Conservation (phyloP, 176 grass and related monocot species). For the Oryza meridionalis region DNA sequence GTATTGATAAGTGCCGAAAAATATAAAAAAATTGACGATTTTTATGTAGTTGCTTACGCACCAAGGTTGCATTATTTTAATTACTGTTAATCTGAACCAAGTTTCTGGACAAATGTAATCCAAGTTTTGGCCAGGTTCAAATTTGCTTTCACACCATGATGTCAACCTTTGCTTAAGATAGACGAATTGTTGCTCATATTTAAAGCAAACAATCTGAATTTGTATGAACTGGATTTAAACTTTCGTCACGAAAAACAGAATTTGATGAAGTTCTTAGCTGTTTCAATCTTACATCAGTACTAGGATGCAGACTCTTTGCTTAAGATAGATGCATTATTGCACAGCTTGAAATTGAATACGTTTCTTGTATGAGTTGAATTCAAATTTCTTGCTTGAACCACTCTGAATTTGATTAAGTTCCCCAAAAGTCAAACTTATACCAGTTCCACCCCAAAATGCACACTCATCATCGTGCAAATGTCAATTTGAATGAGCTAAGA, state of each 20-base stretch:
- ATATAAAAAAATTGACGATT: no score
- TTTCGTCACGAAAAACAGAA: not conserved
- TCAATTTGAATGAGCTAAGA: not conserved
- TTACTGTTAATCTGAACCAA: slow-evolving; percentile 3
- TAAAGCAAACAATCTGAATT: not conserved
- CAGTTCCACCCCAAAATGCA: not conserved
- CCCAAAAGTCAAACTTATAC: not conserved
- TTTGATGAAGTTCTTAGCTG: not conserved
- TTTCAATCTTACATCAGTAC: not conserved
- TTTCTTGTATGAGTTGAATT: slow-evolving; percentile 6
- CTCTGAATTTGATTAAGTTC: not conserved
- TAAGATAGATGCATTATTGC: slow-evolving; percentile 19
- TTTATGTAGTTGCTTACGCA: not conserved
- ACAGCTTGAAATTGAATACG: not conserved
- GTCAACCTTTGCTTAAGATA: not conserved
- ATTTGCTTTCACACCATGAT: not conserved
- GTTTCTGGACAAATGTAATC: no score
- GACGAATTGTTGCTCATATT: not conserved
- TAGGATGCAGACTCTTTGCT: not conserved
- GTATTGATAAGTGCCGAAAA: no score
- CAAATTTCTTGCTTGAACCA: not conserved
- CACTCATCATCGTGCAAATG: no score
- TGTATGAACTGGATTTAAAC: slow-evolving; percentile 12
- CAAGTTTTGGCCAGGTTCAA: no score
- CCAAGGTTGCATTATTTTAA: not conserved